phyloP scores from a whole-genome alignment of 805 yeast species.

The Wickerhamomyces silvicola region DNA sequence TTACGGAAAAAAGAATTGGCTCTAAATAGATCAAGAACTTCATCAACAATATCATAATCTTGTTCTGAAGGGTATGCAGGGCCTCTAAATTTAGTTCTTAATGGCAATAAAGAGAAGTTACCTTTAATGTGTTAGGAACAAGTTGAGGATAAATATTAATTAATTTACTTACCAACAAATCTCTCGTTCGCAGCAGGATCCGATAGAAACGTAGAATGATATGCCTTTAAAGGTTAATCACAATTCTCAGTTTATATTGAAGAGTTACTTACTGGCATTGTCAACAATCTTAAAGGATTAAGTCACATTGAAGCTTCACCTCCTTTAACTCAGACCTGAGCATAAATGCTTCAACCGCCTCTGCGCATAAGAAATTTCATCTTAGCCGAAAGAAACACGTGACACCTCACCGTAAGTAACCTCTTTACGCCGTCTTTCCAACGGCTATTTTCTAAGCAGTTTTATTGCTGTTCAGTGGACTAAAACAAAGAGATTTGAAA shows the following conservation, averaged over 20 bases:
- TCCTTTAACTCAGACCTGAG: too few relatives aligned
- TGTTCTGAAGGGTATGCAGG: conserved; percentile 77
- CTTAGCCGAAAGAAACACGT: too few relatives aligned
- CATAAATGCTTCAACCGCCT: too few relatives aligned
- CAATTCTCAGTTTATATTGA: neutral
- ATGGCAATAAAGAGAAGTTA: conserved; percentile 78
- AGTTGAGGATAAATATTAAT: neutral
- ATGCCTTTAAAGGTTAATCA: conserved; percentile 39
- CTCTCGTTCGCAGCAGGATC: conserved; percentile 55
- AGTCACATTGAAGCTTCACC: too few relatives aligned
- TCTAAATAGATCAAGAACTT: conserved; percentile 81
- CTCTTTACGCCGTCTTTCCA: too few relatives aligned
- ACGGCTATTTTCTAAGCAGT: too few relatives aligned
- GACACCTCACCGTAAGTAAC: too few relatives aligned
- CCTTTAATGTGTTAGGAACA: conserved; percentile 26
- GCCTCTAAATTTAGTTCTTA: conserved; percentile 80
- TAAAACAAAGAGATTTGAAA: too few relatives aligned
- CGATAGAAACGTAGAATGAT: conserved; percentile 70
- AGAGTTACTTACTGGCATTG: conserved; percentile 11
- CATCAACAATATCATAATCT: conserved; percentile 89
- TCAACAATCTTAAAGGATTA: too few relatives aligned
- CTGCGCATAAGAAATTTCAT: too few relatives aligned
- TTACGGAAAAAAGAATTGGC: conserved; percentile 96
- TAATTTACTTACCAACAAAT: conserved; percentile 42
- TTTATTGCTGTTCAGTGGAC: too few relatives aligned